Base-by-base conservation (phyloP, 1,284 basidiomycete genomes). In the Boletus hoseneyae region DNA sequence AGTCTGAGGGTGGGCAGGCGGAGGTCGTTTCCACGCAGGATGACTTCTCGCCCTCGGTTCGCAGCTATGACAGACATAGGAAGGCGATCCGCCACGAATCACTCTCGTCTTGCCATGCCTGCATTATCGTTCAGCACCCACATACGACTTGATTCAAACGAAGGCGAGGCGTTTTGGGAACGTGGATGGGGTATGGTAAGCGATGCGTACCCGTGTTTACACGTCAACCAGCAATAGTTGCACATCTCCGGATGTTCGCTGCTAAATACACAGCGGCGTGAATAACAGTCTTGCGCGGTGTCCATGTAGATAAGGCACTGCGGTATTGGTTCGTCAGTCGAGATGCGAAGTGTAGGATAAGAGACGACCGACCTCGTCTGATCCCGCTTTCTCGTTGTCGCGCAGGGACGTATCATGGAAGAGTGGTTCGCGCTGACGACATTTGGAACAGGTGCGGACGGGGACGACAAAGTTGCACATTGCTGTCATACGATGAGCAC, bases 381-480 rank as follows among this genome's bases (percentile, higher is more conserved):
- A 58, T 7, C 50, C 18, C 9, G 37, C 13, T 39, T 63, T 64
- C 32, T 63, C 61, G 33, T 45, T 50, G 41, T 52, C 45, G 16
- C 41, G 54, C 5, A 40, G 41, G 29, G 41, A 42, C 5, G 33
- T 30, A 7, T 61, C 50, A 1, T 37, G 52, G 37, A 65, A 64
- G 49, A 64, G 61, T 6, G 61, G 64, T 35, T 65, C 64, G 27
- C 38, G 53, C 4, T 43, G 50, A 29, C 23, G 51, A 36, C 62
- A 64, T 42, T 66, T 63, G 3, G 63, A 65, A 19, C 62, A 64
- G 12, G 56, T 65, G 32, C 62, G 64, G 40, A 64, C 51, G 25
- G 64, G 56, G 23, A 64, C 48, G 33, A 64, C 55, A 3, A 58
- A 45, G 48, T 66, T 66, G 40, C 62, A 64, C 64, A 64, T 63